Evolutionary conservation across 23 red algal species (phyloP), one percentile per base, ranked within the genome.

Genomic region (Gracilaria gracilis): DNA sequence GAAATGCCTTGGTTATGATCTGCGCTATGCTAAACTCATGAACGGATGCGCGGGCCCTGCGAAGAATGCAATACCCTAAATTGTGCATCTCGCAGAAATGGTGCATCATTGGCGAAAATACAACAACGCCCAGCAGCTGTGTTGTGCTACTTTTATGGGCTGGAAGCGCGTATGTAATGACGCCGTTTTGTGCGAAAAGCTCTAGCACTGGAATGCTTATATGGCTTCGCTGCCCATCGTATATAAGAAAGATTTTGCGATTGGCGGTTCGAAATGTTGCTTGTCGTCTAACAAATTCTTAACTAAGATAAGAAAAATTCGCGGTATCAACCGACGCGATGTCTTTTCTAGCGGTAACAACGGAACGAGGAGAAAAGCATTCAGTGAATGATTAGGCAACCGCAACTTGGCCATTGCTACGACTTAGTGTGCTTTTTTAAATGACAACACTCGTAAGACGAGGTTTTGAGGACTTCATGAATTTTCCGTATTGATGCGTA

Each of bases 81-180:
- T 66, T 9, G 16, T 71, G 38, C 19, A 67, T 40, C 24, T 23
- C 40, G 12, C 53, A 15, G 19, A 71, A 40, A n/a, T n/a, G n/a
- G 27, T 48, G 46, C 32, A 71, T 86, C 12, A 86, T 15, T 12
- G 82, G 23, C 21, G 49, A 21, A 51, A 90, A 80, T 23, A 90
- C 40, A n/a, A 14, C 74, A 28, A 79, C 39, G 35, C 80, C 86
- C 25, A 90, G 59, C 9, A 71, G n/a, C n/a, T n/a, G n/a, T n/a
- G n/a, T n/a, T n/a, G n/a, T n/a, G n/a, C n/a, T n/a, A n/a, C n/a
- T n/a, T n/a, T n/a, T n/a, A n/a, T n/a, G n/a, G n/a, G n/a, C n/a
- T n/a, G n/a, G n/a, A n/a, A n/a, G n/a, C n/a, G 72, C 38, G 50
- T 90, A 90, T 33, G 50, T 71, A 32, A 90, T 80, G 31, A 90